phyloP scores from a whole-genome alignment of 352 stramenopile species.

The Pythium aristosporum region DNA sequence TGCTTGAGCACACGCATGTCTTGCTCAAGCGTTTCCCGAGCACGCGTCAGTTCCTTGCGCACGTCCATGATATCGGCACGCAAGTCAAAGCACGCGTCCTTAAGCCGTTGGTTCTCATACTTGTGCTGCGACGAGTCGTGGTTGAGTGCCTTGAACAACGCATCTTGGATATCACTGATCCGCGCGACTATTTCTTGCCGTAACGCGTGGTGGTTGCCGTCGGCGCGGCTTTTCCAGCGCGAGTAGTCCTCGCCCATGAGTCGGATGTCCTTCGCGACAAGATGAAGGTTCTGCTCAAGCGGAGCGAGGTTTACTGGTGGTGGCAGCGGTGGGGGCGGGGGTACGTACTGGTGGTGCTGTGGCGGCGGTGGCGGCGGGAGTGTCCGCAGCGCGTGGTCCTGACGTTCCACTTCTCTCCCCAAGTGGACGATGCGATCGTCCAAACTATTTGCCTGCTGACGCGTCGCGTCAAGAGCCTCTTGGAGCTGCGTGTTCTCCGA shows the following conservation, averaged over 20 bases:
- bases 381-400: not conserved
- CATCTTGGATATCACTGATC: constrained; percentile 34
- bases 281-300: constrained; percentile 27
- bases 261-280: constrained; percentile 13
- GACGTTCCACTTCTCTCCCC: constrained; percentile 4
- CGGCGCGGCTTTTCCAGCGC: constrained; percentile 28
- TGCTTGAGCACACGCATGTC: constrained; percentile 6
- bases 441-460: not conserved
- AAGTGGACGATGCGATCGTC: constrained; percentile 9
- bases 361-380: constrained; percentile 7
- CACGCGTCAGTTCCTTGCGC: constrained; percentile 11
- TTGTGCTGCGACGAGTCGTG: constrained; percentile 44
- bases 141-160: constrained; percentile 43
- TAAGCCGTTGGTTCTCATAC: constrained; percentile 45
- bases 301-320: constrained; percentile 20
- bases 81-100: constrained; percentile 48
- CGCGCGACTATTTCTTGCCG: constrained; percentile 32
- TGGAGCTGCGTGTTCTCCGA: constrained; percentile 16
- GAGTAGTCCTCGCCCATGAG: constrained; percentile 35
- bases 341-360: not conserved
- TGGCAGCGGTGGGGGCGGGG: not conserved
- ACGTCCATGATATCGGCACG: constrained; percentile 36
- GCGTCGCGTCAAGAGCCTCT: not conserved
- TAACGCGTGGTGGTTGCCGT: constrained; percentile 26
- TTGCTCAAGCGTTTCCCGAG: constrained; percentile 5